Conservation (phyloP, 306 rosid genomes). For the Inga oerstediana region DNA sequence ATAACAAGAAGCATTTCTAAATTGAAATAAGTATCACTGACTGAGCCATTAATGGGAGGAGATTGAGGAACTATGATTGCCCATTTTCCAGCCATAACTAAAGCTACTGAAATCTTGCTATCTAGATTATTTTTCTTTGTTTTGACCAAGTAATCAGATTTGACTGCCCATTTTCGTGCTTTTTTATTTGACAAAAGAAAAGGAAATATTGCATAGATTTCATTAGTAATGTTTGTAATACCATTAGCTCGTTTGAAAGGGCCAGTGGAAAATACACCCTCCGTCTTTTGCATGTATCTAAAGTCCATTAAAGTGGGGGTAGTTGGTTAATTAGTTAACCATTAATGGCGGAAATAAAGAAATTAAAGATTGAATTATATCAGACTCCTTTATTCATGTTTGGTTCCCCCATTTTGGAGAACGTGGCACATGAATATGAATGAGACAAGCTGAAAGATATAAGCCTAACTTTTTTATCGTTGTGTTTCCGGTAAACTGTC, state of each 20-base stretch:
- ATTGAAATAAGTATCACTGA: background rate
- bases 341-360: background rate
- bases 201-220: background rate
- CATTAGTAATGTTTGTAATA: background rate
- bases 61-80: constrained; percentile 20
- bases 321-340: constrained; percentile 29
- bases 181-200: background rate
- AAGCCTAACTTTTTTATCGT: background rate
- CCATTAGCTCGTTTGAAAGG: background rate
- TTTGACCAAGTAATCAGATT: background rate
- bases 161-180: background rate
- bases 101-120: background rate
- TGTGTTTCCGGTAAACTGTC: background rate
- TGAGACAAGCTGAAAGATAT: background rate
- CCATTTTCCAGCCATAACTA: background rate
- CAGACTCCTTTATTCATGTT: background rate
- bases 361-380: background rate
- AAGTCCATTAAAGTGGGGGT: constrained; percentile 12
- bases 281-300: background rate
- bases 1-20: constrained; percentile 5
- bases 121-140: background rate
- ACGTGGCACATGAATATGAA: background rate
- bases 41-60: background rate
- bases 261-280: background rate
- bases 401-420: background rate